Evolutionary conservation across 345 rosid species (phyloP), one percentile per base, ranked within the genome.

Genomic region (Ailanthus altissimus): DNA sequence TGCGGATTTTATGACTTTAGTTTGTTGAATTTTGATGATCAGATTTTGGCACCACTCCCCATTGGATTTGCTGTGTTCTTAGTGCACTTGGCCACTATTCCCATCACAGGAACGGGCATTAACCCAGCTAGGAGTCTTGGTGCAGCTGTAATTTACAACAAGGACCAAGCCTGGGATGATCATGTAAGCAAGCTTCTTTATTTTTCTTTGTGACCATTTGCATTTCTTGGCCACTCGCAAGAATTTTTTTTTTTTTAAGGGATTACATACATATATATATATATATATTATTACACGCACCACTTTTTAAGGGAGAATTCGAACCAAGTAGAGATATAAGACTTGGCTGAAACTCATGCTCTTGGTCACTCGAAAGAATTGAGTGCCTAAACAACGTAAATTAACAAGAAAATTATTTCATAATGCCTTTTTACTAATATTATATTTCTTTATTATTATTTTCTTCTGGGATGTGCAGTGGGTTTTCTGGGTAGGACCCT

Each of bases 71-170:
- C 90, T 2, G 90, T 87, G 58, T 83, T 87, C 64, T 32, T 87
- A 74, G 90, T 87, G 78, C 90, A 84, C 75, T 72, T 87, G 84
- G 90, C 90, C 7, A 85, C 90, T 20, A 84, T 87, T 57, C 88
- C 90, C 0, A 51, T 85, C 23, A 87, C 90, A 14, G 90, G 90
- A 5, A 84, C 90, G 6, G 86, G 90, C 0, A 87, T 87, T 26
- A 87, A 87, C 73, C 90, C 90, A 14, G 90, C 90, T 0, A 83
- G 90, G 76, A 87, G 86, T 77, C 86, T 87, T 13, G 90, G 88
- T 0, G 86, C 88, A 42, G 88, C 90, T 26, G 77, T 87, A 63
- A 74, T 87, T n/a, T 87, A 77, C 85, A 79, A 87, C 81, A 79
- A 81, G 76, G 81, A 81, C 15, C 77, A 81, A 59, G 84, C 85